Conservation (phyloP, 371 early-diverging fungal genomes). For the Nematocida homosporus region DNA sequence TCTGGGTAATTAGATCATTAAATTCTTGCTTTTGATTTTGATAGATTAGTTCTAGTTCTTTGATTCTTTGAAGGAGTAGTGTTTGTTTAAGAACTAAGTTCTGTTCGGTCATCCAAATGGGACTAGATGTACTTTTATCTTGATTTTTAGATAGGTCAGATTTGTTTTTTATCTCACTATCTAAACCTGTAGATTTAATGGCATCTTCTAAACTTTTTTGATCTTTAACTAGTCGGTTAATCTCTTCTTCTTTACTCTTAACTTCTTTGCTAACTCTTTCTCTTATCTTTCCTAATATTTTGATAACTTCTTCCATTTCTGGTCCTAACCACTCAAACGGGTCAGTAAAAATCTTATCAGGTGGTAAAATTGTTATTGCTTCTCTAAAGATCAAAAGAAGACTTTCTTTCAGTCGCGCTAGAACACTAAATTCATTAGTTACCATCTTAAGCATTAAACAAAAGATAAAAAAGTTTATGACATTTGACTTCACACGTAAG, state of each 20-base stretch:
- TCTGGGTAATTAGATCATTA: conserved; percentile 24
- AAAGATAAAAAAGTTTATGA: conserved; percentile 42
- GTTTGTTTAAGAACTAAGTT: conserved; percentile 2
- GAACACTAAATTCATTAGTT: background rate
- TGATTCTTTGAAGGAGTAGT: background rate
- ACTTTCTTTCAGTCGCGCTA: conserved; percentile 30
- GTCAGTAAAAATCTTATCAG: conserved; percentile 12
- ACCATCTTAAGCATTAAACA: conserved; percentile 15
- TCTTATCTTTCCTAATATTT: conserved; percentile 13
- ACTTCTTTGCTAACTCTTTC: conserved; percentile 25
- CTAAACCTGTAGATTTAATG: too few species aligned
- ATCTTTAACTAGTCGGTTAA: too few species aligned
- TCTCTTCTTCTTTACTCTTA: conserved; percentile 13
- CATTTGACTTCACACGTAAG: conserved; percentile 37
- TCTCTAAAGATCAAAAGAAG: conserved; percentile 15
- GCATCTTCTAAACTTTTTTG: too few species aligned
- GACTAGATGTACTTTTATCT: too few species aligned
- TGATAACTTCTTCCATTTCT: conserved; percentile 21
- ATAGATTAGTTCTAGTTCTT: conserved; percentile 15
- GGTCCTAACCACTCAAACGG: conserved; percentile 35
- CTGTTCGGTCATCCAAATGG: background rate
- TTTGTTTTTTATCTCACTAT: too few species aligned
- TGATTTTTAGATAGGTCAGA: too few species aligned
- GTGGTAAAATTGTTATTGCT: conserved; percentile 23
- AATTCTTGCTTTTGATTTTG: conserved; percentile 23